A percentile compares a stretch with the other conserved stretches of the same genome.
These are phyloP conservation scores for Populus hybrid DNA, from an alignment of 441 rosid species.

Conservation along the genomic window DNA sequence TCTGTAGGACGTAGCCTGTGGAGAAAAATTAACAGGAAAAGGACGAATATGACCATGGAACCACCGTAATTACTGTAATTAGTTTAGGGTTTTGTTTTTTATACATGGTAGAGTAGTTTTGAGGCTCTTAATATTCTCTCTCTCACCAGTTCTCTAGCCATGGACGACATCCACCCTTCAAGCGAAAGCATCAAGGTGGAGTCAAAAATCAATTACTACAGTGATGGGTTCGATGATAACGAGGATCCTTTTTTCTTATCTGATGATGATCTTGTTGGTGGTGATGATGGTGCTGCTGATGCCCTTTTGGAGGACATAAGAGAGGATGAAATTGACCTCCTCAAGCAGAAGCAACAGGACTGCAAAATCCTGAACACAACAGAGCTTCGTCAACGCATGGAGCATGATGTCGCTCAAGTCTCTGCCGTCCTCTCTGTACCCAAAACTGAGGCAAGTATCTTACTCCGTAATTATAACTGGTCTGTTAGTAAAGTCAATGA, in stretches of 20 bases:
- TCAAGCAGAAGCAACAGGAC: neutral
- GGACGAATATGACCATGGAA: neutral
- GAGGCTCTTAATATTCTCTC: neutral
- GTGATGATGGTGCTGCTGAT: neutral
- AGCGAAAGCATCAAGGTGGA: neutral
- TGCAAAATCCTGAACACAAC: neutral
- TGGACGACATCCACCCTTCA: neutral
- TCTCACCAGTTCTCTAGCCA: neutral
- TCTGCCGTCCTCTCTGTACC: conserved; percentile 16
- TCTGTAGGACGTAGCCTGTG: neutral
- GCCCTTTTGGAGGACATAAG: neutral
- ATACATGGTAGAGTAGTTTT: neutral
- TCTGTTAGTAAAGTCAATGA: conserved; percentile 22
- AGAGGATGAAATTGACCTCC: neutral
- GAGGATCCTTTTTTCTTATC: neutral
- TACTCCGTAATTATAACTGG: conserved; percentile 29
- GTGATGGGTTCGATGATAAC: neutral
- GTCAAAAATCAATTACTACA: neutral
- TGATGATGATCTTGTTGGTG: neutral
- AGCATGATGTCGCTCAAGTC: neutral
- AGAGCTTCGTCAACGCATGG: conserved; percentile 10
- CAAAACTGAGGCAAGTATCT: conserved; percentile 6
- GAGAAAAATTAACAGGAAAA: neutral
- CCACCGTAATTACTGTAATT: neutral
- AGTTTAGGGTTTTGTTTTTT: neutral